Evolutionary conservation across 345 rosid species (phyloP).

Genomic region (Punica granatum): DNA sequence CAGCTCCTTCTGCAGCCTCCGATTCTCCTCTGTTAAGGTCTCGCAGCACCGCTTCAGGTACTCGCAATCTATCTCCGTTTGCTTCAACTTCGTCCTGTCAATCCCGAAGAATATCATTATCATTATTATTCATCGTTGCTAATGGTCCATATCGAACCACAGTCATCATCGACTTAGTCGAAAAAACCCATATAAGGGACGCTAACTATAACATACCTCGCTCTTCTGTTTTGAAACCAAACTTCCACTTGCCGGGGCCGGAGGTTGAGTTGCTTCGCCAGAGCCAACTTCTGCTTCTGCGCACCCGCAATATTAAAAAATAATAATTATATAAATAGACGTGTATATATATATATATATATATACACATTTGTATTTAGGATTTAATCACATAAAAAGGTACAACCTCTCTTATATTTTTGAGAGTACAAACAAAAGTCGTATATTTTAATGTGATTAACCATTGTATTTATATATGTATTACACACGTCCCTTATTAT

Average conservation of each 20-base stretch:
- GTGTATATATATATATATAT: too few species aligned
- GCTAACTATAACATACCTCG: slow-evolving; percentile 61
- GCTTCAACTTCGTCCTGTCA: slow-evolving; percentile 90
- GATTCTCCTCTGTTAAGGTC: slow-evolving; percentile 87
- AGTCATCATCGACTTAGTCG: too few species aligned
- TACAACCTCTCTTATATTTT: too few species aligned
- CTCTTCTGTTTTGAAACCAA: slow-evolving; percentile 98
- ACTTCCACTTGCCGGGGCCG: slow-evolving; percentile 99
- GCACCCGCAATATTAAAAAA: background rate
- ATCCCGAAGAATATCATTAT: background rate
- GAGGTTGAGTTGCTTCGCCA: slow-evolving; percentile 89
- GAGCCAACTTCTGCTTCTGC: slow-evolving; percentile 85
- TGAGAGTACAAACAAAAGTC: too few species aligned
- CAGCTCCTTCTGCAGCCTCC: slow-evolving; percentile 85
- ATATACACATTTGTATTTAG: too few species aligned
- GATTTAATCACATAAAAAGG: too few species aligned
- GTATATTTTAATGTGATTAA: too few species aligned
- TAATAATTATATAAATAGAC: background rate
- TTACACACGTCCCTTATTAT: too few species aligned
- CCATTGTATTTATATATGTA: too few species aligned
- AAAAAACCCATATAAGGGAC: too few species aligned
- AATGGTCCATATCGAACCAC: too few species aligned
- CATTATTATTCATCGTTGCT: too few species aligned
- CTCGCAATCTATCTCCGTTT: slow-evolving; percentile 98
- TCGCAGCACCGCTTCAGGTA: slow-evolving; percentile 93